These are phyloP conservation scores for Polysphondylium violaceum DNA, from an alignment of 78 protist genomes.

Conservation along the genomic window DNA sequence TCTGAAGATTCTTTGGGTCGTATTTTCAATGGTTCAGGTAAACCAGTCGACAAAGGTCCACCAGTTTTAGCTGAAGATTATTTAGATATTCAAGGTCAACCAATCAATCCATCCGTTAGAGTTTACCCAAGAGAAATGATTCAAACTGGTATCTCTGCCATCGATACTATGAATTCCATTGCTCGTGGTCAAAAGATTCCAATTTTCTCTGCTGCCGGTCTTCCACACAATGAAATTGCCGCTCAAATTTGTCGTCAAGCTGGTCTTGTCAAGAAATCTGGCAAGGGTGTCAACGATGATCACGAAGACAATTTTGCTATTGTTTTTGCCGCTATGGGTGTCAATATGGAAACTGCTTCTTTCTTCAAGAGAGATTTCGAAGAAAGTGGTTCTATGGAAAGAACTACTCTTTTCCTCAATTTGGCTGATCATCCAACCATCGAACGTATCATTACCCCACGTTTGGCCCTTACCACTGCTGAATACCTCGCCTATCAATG, in stretches of 20 bases:
- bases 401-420: slow-evolving; percentile 98
- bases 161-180: slow-evolving; percentile 99
- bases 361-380: slow-evolving; percentile 99
- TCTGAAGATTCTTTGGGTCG: slow-evolving; percentile 99
- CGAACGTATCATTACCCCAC: slow-evolving; percentile 99
- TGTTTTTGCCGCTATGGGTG: slow-evolving; percentile 99
- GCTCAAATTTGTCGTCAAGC: slow-evolving; percentile 99
- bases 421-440: slow-evolving; percentile 99
- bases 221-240: slow-evolving; percentile 99
- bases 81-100: slow-evolving; percentile 97
- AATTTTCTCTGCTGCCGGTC: slow-evolving; percentile 99
- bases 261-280: slow-evolving; percentile 95
- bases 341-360: slow-evolving; percentile 99
- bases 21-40: slow-evolving; percentile 99
- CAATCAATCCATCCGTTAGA: slow-evolving; percentile 99
- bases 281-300: slow-evolving; percentile 80
- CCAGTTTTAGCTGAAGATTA: slow-evolving; percentile 97
- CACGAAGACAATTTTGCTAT: slow-evolving; percentile 98
- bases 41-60: slow-evolving; percentile 99
- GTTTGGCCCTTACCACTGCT: slow-evolving; percentile 99
- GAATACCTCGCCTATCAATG: slow-evolving; percentile 99
- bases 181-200: slow-evolving; percentile 99
- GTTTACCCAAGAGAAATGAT: slow-evolving; percentile 99
- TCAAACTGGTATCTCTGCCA: slow-evolving; percentile 99
- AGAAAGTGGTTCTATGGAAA: slow-evolving; percentile 98